These are phyloP conservation scores for Sarocladium kiliense DNA, from an alignment of 2,329 filamentous ascomycete species.

Conservation along the genomic window DNA sequence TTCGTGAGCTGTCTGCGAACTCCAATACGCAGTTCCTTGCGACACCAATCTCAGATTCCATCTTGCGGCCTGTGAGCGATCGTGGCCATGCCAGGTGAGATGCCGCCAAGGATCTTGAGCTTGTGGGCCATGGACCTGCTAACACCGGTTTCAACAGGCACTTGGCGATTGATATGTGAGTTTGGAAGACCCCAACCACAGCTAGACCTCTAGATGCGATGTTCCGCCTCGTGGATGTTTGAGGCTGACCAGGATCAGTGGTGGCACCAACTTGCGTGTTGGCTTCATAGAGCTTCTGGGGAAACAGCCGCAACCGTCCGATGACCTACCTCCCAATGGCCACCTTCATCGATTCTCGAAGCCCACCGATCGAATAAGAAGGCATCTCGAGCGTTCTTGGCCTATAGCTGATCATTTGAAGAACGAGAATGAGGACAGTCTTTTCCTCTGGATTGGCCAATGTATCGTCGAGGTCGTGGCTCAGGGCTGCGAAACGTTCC, in stretches of 20 bases:
- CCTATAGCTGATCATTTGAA: conserved; percentile 70
- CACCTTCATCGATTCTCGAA: conserved; percentile 7
- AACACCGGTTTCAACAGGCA: conserved; percentile 34
- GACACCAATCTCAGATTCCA: conserved; percentile 56
- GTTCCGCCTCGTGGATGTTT: conserved; percentile 5
- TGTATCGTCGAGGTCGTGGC: conserved; percentile 70
- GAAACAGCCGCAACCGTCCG: conserved; percentile 18
- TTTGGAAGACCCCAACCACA: conserved; percentile 12
- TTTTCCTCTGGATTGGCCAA: conserved; percentile 78
- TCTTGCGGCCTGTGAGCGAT: conserved; percentile 43
- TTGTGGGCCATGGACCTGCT: conserved; percentile 7
- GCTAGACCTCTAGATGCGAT: no score
- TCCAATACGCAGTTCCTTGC: conserved; percentile 53
- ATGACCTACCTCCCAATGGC: conserved; percentile 10
- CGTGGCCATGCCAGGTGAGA: conserved; percentile 44
- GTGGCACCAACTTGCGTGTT: conserved; percentile 64
- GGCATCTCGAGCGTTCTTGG: conserved; percentile 66
- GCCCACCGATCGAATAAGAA: conserved; percentile 38
- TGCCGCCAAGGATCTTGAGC: background rate
- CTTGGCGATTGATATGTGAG: conserved; percentile 63
- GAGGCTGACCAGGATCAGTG: conserved; percentile 38
- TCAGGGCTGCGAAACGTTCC: conserved; percentile 43
- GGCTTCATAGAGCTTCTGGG: conserved; percentile 59
- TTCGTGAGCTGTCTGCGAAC: conserved; percentile 44
- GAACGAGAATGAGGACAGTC: conserved; percentile 65